Evolutionary conservation across 768 basidiomycete species (phyloP).

Genomic region (Boletellus emodensis): DNA sequence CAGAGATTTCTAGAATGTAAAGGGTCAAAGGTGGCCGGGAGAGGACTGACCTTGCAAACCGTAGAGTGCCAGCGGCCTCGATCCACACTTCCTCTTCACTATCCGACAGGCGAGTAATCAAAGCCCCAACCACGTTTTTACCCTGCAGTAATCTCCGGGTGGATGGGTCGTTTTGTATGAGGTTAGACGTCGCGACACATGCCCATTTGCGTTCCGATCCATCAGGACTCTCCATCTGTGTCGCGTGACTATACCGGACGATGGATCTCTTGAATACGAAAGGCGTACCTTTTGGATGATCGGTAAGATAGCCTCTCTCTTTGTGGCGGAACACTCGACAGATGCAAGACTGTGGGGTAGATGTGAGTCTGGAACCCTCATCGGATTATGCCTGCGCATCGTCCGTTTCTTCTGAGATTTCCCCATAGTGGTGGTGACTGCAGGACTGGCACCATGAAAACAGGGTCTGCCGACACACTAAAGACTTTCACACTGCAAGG

Average conservation of each 20-base stretch:
- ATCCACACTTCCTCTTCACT: constrained; percentile 86
- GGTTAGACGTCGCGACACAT: constrained; percentile 91
- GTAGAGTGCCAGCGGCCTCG: constrained; percentile 83
- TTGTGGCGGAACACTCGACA: constrained; percentile 68
- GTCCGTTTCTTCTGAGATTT: constrained; percentile 87
- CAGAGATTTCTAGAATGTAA: constrained; percentile 71
- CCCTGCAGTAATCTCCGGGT: constrained; percentile 87
- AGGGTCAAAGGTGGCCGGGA: constrained; percentile 6
- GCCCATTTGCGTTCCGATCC: constrained; percentile 88
- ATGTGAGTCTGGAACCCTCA: constrained; percentile 92
- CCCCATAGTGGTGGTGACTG: constrained; percentile 54
- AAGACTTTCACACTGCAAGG: background rate
- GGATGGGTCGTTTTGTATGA: constrained; percentile 93
- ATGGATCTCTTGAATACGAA: background rate
- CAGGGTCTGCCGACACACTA: background rate
- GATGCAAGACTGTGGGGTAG: constrained; percentile 77
- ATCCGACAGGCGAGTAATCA: constrained; percentile 87
- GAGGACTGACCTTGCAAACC: constrained; percentile 44
- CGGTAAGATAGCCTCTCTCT: constrained; percentile 76
- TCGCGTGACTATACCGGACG: constrained; percentile 2
- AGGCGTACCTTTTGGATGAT: constrained; percentile 80
- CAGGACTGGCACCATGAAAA: background rate
- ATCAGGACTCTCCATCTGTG: constrained; percentile 73
- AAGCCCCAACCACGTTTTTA: constrained; percentile 81
- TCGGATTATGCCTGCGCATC: constrained; percentile 87